phyloP scores from a whole-genome alignment of 345 rosid genomes.

The Kandelia obovata region DNA sequence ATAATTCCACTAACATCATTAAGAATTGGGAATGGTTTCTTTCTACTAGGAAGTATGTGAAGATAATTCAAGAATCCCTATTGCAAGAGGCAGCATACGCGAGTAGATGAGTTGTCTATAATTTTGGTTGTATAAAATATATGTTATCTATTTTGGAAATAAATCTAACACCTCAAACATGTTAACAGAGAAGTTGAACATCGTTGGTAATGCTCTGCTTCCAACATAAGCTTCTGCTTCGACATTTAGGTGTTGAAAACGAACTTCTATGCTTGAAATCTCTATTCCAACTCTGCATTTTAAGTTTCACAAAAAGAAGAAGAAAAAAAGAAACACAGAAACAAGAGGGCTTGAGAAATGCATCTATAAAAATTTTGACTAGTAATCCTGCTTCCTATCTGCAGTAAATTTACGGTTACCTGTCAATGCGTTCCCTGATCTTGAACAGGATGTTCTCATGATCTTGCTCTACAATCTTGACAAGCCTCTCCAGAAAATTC shows the following conservation, averaged over 20 bases:
- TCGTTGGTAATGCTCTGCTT: constrained; percentile 56
- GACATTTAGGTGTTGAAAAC: constrained; percentile 65
- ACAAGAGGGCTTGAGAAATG: background rate
- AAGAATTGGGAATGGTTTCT: constrained; percentile 43
- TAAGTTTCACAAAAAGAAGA: background rate
- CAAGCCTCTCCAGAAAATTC: constrained; percentile 67
- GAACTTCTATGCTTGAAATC: constrained; percentile 80
- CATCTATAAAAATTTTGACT: no score
- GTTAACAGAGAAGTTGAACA: constrained; percentile 44
- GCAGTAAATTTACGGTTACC: constrained; percentile 29
- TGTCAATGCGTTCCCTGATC: constrained; percentile 68
- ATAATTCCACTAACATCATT: constrained; percentile 49
- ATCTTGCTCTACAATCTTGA: constrained; percentile 74
- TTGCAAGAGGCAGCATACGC: background rate
- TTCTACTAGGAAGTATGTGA: constrained; percentile 48
- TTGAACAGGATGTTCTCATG: constrained; percentile 76
- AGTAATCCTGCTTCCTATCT: background rate
- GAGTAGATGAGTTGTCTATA: background rate
- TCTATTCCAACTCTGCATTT: constrained; percentile 76
- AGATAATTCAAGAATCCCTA: constrained; percentile 45
- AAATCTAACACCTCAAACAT: constrained; percentile 42
- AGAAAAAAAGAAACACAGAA: background rate
- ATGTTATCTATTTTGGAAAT: background rate
- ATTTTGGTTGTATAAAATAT: background rate
- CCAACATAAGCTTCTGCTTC: constrained; percentile 65